Evolutionary conservation across 2,329 filamentous ascomycete species (phyloP).

Genomic region (Didymosphaeria variabile): DNA sequence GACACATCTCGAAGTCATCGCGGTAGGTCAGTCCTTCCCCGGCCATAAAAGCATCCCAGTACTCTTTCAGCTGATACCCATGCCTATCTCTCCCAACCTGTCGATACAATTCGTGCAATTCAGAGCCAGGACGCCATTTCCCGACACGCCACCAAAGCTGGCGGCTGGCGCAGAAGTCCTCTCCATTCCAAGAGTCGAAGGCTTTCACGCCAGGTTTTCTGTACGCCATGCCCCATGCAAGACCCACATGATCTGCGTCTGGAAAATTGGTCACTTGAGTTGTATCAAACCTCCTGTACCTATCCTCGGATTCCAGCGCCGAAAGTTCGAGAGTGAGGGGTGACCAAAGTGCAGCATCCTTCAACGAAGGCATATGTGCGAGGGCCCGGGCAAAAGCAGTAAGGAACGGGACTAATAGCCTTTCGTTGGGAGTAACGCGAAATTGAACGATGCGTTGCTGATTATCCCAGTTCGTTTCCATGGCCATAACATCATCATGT

Average conservation of each 20-base stretch:
- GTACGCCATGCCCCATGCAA: slow-evolving; percentile 19
- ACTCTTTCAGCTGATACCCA: not conserved
- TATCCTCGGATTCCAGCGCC: not conserved
- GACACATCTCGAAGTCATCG: no score
- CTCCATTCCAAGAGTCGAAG: not conserved
- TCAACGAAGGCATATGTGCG: slow-evolving; percentile 15
- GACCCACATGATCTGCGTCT: not conserved
- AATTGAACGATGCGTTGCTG: not conserved
- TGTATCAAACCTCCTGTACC: not conserved
- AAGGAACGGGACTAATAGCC: slow-evolving; percentile 17
- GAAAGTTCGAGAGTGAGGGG: slow-evolving; percentile 3
- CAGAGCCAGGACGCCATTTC: not conserved
- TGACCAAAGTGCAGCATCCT: slow-evolving; percentile 16
- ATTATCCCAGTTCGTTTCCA: not conserved
- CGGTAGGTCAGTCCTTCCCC: no score
- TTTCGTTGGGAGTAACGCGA: slow-evolving; percentile 18
- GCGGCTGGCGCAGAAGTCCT: not conserved
- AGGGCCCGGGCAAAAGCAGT: slow-evolving; percentile 19
- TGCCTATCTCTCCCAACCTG: not conserved
- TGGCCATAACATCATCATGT: not conserved
- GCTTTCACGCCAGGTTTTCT: not conserved
- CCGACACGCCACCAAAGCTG: slow-evolving; percentile 6
- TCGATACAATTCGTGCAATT: not conserved
- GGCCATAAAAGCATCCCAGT: not conserved
- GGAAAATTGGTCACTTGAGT: not conserved